These are phyloP conservation scores for Isoetes taiwanensis DNA, from an alignment of 75 land plant species.

Conservation along the genomic window DNA sequence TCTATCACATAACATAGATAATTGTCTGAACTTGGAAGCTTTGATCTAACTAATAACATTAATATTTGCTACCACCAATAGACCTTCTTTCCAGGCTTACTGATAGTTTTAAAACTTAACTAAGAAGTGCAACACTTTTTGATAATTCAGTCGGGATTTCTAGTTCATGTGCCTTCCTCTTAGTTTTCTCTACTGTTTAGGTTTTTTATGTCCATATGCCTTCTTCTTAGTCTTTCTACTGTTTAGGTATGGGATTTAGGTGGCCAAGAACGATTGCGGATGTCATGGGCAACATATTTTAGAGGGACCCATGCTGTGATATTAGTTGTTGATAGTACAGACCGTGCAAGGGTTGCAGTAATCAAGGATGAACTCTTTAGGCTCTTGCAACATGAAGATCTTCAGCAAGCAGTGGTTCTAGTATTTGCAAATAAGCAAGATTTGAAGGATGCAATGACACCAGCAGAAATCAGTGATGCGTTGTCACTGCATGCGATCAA, in stretches of 20 bases:
- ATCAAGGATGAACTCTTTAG: slow-evolving; percentile 89
- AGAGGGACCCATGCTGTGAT: slow-evolving; percentile 91
- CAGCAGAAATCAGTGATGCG: slow-evolving; percentile 94
- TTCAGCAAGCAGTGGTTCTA: slow-evolving; percentile 61
- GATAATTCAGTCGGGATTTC: too few relatives aligned
- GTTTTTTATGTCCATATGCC: too few relatives aligned
- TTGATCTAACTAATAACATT: too few relatives aligned
- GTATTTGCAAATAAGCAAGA: slow-evolving; percentile 98
- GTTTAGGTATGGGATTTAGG: slow-evolving; percentile 99
- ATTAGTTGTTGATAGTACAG: slow-evolving; percentile 86
- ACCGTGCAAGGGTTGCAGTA: slow-evolving; percentile 73
- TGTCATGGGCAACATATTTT: slow-evolving; percentile 93
- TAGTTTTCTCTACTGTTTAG: too few relatives aligned
- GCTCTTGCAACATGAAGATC: slow-evolving; percentile 79
- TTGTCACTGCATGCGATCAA: slow-evolving; percentile 86
- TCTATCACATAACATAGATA: too few relatives aligned
- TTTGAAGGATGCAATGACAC: slow-evolving; percentile 91
- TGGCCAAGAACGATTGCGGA: slow-evolving; percentile 81
- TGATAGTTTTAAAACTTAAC: slow-evolving; percentile 7
- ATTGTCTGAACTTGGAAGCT: too few relatives aligned
- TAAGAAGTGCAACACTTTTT: too few relatives aligned
- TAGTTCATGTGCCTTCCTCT: too few relatives aligned
- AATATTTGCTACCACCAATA: too few relatives aligned
- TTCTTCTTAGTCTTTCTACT: too few relatives aligned
- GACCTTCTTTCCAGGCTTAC: neutral